These are phyloP conservation scores for Saururus chinensis DNA, from an alignment of 164 flowering plant genomes.

Conservation along the genomic window DNA sequence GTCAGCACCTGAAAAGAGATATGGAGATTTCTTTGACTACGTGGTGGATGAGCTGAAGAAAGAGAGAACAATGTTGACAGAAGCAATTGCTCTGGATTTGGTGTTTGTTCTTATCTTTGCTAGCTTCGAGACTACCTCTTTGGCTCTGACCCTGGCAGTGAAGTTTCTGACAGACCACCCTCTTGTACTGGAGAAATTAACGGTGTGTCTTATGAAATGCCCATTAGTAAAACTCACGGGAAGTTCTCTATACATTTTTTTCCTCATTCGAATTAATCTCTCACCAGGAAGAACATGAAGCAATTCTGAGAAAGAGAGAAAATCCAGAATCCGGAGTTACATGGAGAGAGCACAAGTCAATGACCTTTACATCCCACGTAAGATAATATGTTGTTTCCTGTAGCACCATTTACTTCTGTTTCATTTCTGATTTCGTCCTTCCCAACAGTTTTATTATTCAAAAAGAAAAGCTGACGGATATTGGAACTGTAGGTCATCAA, in stretches of 20 bases:
- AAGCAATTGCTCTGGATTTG: conserved; percentile 23
- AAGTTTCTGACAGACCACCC: conserved; percentile 47
- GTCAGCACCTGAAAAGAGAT: conserved; percentile 26
- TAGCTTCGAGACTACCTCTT: conserved; percentile 30
- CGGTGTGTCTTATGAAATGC: conserved; percentile 24
- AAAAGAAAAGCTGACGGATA: not conserved
- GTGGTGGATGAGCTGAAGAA: conserved; percentile 24
- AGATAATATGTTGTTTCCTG: not conserved
- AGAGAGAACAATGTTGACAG: conserved; percentile 22
- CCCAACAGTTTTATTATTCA: not conserved
- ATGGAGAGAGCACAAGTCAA: conserved; percentile 36
- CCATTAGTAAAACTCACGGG: not conserved
- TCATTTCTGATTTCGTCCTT: not conserved
- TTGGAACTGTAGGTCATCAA: conserved; percentile 24
- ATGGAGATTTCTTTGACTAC: conserved; percentile 55
- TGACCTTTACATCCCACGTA: conserved; percentile 30
- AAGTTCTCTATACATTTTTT: not conserved
- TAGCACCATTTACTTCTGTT: not conserved
- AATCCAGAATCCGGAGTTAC: conserved; percentile 16
- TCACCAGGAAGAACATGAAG: not conserved
- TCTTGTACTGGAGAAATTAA: conserved; percentile 46
- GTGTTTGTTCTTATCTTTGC: conserved; percentile 33
- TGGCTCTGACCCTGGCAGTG: conserved; percentile 22
- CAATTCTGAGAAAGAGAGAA: conserved; percentile 14
- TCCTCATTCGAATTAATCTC: not conserved